A percentile compares a stretch with the other conserved stretches of the same genome.
phyloP scores from a whole-genome alignment of 371 early-diverging fungal genomes.

The Dinochytrium kinnereticum region DNA sequence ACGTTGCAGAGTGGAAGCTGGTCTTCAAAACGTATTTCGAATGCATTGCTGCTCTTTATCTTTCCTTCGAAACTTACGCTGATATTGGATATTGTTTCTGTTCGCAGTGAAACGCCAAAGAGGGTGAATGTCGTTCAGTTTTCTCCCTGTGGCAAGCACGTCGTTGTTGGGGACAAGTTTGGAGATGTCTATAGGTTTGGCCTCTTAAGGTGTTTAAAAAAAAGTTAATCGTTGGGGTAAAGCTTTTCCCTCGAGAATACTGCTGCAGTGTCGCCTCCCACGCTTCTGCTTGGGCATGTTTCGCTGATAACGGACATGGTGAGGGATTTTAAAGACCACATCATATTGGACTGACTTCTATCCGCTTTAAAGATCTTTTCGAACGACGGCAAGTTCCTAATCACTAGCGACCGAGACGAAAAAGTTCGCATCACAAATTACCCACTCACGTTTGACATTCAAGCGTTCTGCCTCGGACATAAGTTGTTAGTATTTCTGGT shows the following conservation, averaged over 20 bases:
- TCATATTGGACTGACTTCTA: slow-evolving; percentile 43
- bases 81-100: too few species aligned
- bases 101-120: slow-evolving; percentile 36
- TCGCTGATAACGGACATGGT: slow-evolving; percentile 91
- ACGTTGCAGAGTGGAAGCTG: slow-evolving; percentile 10
- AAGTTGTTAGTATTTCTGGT: slow-evolving; percentile 48
- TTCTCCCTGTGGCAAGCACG: slow-evolving; percentile 25
- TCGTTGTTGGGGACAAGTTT: slow-evolving; percentile 92
- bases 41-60: background rate
- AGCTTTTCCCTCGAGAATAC: too few species aligned
- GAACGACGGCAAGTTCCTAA: slow-evolving; percentile 49
- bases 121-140: slow-evolving; percentile 33
- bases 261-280: slow-evolving; percentile 44
- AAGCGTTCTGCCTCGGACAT: slow-evolving; percentile 91
- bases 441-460: slow-evolving; percentile 88
- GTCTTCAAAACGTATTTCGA: background rate
- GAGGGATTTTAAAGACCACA: slow-evolving; percentile 18
- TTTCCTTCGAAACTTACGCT: background rate
- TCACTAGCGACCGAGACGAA: slow-evolving; percentile 96
- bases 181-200: slow-evolving; percentile 86
- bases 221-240: too few species aligned
- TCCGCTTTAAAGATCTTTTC: slow-evolving; percentile 25
- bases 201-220: background rate
- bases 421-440: slow-evolving; percentile 90
- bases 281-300: slow-evolving; percentile 89